Evolutionary conservation across 495 filamentous ascomycete species (phyloP).

Genomic region (Daldinia bambusicola): DNA sequence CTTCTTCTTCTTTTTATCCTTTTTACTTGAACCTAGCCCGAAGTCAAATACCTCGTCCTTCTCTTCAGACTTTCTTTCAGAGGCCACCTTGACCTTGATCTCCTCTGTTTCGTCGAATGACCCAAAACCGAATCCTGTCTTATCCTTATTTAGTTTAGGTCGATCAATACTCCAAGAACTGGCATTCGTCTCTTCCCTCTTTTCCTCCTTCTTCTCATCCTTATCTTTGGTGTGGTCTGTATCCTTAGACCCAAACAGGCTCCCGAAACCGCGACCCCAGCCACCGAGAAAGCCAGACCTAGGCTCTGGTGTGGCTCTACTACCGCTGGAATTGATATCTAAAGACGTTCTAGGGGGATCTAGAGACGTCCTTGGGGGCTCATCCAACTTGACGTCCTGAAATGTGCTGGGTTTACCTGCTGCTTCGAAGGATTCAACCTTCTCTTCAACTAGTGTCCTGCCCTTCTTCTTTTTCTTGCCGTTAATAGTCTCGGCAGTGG

Average conservation of each 20-base stretch:
- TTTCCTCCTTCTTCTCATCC: conserved; percentile 31
- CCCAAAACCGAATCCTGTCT: conserved; percentile 53
- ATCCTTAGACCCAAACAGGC: conserved; percentile 46
- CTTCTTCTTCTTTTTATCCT: conserved; percentile 57
- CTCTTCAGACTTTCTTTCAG: conserved; percentile 39
- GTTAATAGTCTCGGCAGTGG: conserved; percentile 38
- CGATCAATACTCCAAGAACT: conserved; percentile 56
- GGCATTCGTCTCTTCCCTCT: conserved; percentile 24
- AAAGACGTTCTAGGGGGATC: conserved; percentile 50
- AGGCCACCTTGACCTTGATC: conserved; percentile 39
- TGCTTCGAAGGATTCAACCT: conserved; percentile 33
- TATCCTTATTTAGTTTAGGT: conserved; percentile 55
- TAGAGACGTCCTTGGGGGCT: conserved; percentile 47
- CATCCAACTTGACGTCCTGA: conserved; percentile 62
- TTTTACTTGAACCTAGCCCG: conserved; percentile 47
- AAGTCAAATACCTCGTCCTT: conserved; percentile 50
- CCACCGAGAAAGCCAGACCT: conserved; percentile 49
- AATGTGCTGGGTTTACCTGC: conserved; percentile 51
- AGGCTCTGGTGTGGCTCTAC: conserved; percentile 35
- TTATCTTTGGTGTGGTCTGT: conserved; percentile 39
- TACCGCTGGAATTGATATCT: conserved; percentile 50
- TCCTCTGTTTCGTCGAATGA: conserved; percentile 50
- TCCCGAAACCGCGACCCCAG: conserved; percentile 34
- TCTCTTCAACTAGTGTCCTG: conserved; percentile 48
- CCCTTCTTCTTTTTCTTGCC: conserved; percentile 60